Evolutionary conservation across 2,329 filamentous ascomycete species (phyloP).

Genomic region (Monilinia aucupariae): DNA sequence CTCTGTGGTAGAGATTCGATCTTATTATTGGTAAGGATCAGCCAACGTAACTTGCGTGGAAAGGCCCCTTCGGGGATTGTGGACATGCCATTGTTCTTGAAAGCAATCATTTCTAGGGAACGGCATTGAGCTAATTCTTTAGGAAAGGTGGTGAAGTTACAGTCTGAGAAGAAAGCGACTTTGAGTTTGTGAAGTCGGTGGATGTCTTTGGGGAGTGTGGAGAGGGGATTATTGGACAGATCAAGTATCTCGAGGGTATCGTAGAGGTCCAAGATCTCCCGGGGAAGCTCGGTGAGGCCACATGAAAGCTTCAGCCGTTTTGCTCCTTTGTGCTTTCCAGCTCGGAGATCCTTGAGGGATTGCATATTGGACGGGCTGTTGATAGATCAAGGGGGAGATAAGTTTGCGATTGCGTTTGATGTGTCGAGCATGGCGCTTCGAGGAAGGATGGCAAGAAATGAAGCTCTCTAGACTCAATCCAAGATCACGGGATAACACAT

Average conservation of each 20-base stretch:
- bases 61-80: slow-evolving; percentile 40
- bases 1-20: slow-evolving; percentile 39
- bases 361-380: slow-evolving; percentile 21
- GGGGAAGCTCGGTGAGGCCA: slow-evolving; percentile 36
- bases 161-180: slow-evolving; percentile 44
- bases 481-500: not conserved
- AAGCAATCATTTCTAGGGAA: slow-evolving; percentile 46
- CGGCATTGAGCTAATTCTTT: slow-evolving; percentile 40
- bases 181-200: slow-evolving; percentile 40
- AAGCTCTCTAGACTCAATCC: not conserved
- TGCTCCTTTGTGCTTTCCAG: slow-evolving; percentile 28
- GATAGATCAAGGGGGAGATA: not conserved
- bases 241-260: slow-evolving; percentile 43
- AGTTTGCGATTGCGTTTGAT: not conserved
- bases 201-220: slow-evolving; percentile 39
- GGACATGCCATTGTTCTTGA: slow-evolving; percentile 44
- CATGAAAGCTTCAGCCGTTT: slow-evolving; percentile 31
- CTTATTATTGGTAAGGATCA: slow-evolving; percentile 45
- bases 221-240: slow-evolving; percentile 43
- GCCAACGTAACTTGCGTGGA: slow-evolving; percentile 42
- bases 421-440: not conserved
- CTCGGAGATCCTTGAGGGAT: slow-evolving; percentile 23
- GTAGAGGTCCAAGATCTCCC: slow-evolving; percentile 40
- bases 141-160: slow-evolving; percentile 42
- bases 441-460: not conserved